These are phyloP conservation scores for Panaeolus cyanescens DNA, from an alignment of 768 basidiomycete genomes.

Conservation along the genomic window DNA sequence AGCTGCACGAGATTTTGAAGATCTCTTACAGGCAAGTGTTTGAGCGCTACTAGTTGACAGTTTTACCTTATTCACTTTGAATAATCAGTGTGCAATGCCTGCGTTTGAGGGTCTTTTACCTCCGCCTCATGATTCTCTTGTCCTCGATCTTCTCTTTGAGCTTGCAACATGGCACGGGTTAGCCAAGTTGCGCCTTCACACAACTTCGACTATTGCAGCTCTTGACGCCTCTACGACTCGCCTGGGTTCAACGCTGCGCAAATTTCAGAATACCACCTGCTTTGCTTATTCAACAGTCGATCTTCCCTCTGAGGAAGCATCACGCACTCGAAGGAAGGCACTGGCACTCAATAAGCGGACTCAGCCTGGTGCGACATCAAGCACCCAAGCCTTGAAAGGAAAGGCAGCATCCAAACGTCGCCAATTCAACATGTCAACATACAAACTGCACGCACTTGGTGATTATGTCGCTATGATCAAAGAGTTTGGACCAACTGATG, in stretches of 20 bases:
- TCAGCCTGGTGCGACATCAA: no score
- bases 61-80: background rate
- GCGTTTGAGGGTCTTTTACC: background rate
- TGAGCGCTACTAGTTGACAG: background rate
- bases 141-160: background rate
- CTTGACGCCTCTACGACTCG: conserved; percentile 25
- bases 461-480: conserved; percentile 29
- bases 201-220: conserved; percentile 30
- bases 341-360: background rate
- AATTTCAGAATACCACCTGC: conserved; percentile 21
- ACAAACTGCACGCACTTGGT: conserved; percentile 34
- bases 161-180: background rate
- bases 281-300: conserved; percentile 16
- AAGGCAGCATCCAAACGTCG: background rate
- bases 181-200: conserved; percentile 29
- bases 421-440: conserved; percentile 27
- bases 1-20: conserved; percentile 33
- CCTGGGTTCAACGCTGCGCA: conserved; percentile 24
- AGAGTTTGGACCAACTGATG: conserved; percentile 33
- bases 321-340: conserved; percentile 12
- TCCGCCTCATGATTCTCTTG: background rate
- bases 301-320: conserved; percentile 24
- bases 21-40: conserved; percentile 29
- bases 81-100: background rate
- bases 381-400: background rate